Evolutionary conservation across 805 yeast genomes (phyloP), one percentile per base, ranked within the genome.

Genomic region (Jamesozyma rosinii): DNA sequence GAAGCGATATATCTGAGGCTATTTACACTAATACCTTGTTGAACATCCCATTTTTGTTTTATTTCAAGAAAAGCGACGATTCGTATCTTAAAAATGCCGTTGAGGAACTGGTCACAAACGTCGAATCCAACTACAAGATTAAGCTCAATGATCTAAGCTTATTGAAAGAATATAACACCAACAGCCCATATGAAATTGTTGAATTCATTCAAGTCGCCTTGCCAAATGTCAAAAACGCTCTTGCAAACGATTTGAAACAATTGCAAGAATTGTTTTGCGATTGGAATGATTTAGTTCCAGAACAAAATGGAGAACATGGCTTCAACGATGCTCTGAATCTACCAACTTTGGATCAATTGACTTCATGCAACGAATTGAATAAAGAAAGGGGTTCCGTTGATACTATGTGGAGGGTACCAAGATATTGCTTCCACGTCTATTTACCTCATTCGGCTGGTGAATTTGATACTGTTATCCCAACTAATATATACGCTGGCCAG

Each of bases 1-100:
- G 88, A 59, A 69, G 65, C 40, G 76, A 82, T 2, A 61, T 81
- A 37, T 85, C 84, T 3, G 87, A 85, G 57, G 77, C 81, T 39
- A 61, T 87, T 15, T 84, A 65, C 56, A 79, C 77, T 50, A 76
- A 76, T 50, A 75, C 78, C 1, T 61, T 82, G 42, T 57, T 80
- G 15, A 71, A 84, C 11, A 54, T 83, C 30, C 95, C 95, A 10
- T 84, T 76, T 57, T 63, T 77, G 47, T 69, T 72, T 47, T 67
- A 74, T 35, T 75, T 70, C 51, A 70, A 68, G 35, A 57, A 52
- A 14, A 51, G 62, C 0, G 48, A 57, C 43, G 57, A 53, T 15
- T 20, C 37, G 8, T 43, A 61, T 24, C 37, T 69, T 44, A 54
- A 53, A 31, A 40, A 35, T 3, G 55, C 59, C 38, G 68, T 74